Evolutionary conservation across 306 rosid species (phyloP), one percentile per base, ranked within the genome.

Genomic region (Prunus campanulata): DNA sequence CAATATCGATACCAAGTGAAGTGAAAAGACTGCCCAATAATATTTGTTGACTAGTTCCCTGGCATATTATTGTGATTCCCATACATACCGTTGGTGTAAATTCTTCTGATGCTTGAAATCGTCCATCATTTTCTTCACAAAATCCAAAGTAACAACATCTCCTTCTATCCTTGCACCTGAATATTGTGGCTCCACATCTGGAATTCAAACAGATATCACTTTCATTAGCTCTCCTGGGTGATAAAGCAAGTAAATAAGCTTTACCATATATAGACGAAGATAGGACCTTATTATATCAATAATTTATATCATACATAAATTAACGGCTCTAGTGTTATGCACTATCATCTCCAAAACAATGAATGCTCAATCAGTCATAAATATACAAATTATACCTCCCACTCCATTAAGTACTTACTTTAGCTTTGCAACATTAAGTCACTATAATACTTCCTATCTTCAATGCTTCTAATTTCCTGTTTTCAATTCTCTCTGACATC

Each of bases 161-260:
- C 97, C 99, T 65, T 96, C 99, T 76, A 96, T 92, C 86, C 88
- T 92, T 74, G 98, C 97, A 74, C 99, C 98, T 4, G 96, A 79
- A 76, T 96, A 96, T 71, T 89, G 91, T 60, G 97, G 82, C 90
- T 96, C 99, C 71, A 96, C 99, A 66, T 92, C 99, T 96, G 87
- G 76, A 65, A 85, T 83, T 54, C 18, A 85, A 86, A 86, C 55
- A 54, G 68, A 79, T 62, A 63, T 66, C 79, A 84, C 69, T 50
- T 22, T 74, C 66, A 76, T 68, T 48, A 79, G 65, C 68, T 74
- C 68, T 74, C 57, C 59, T 30, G 6, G n/a, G 87, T 46, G 52
- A 42, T 12, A 84, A 71, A 68, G 72, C 44, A 83, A 65, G 77
- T 30, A 57, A 56, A 39, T 56, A 56, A 72, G 54, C 39, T 22